Evolutionary conservation across 1,284 basidiomycete genomes (phyloP), one percentile per base, ranked within the genome.

Genomic region (Psilocybe mexicana): DNA sequence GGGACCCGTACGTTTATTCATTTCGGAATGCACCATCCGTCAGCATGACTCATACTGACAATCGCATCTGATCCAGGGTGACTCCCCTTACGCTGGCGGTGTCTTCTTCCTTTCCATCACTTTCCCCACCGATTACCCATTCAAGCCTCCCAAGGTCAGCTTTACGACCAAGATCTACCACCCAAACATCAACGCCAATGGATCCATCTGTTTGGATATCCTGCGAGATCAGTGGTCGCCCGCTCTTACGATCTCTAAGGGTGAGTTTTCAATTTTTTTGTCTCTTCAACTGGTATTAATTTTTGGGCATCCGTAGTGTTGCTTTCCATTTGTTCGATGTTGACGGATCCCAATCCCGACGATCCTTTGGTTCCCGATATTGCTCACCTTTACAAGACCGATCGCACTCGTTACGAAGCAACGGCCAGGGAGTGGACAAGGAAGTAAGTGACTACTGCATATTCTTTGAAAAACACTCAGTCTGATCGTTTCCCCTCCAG

Each of bases 121-220:
- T 50, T 96, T 96, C 86, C 92, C 92, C 49, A 89, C 88, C 76
- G 95, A 98, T 77, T 98, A 98, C 81, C 95, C 95, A 43, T 97
- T 98, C 88, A 96, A 96, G 82, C 96, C 97, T 43, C 97, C 97
- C 75, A 98, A 98, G 86, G 94, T 99, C 76, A 92, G 91, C 79
- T 99, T 99, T 80, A 95, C 93, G 68, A 99, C 96, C 72, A 98
- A 96, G 89, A 93, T 93, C 67, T 95, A 94, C 75, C 94, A 96
- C 76, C 93, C 93, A 50, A 96, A 96, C 82, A 96, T 97, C 92
- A 97, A 97, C 74, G 90, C 92, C 65, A 96, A 97, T 70, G 97
- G 97, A 50, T 96, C 94, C 67, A 99, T 99, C 78, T 99, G 97
- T 77, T 82, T 99, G 68, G 97, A 98, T 76, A 98, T 98, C 72